Base-by-base conservation (phyloP, 2,329 filamentous ascomycete genomes). In the Mycosphaerella sp. region DNA sequence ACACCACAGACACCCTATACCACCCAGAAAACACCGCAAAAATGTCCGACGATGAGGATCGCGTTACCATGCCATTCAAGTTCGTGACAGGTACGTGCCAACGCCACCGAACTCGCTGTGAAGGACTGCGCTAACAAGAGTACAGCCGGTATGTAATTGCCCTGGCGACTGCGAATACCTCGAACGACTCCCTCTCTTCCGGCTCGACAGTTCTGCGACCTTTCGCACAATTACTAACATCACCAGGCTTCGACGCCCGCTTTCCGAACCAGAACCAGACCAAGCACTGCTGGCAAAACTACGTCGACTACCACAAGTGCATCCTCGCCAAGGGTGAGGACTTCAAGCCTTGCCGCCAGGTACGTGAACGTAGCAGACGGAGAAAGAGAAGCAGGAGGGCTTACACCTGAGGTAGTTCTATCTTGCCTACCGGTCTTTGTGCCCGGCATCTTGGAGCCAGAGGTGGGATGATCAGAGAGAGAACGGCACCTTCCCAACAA, bases 221-320 rank as follows among this genome's bases (percentile, higher is more conserved):
- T 38, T 10, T 21, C 14, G 31, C 17, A 34, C 11, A 10, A 23
- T 21, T 45, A 42, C 51, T 44, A 32, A 49, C 51, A 36, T 53
- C n/a, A 48, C 51, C 62, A 96, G 93, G 93, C 81, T 95, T 95
- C 80, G 93, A 98, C 75, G 93, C 93, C 76, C 92, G 93, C 75
- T 98, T 97, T 80, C 93, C 93, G 72, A 95, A 98, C 82, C 80
- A 84, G 81, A 98, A 98, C 81, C 89, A 93, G 75, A 85, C 91
- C 78, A 96, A 96, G 87, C 91, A 98, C 84, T 98, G 93, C 89
- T 98, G 93, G 93, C 95, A 98, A 77, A 98, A 98, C 84, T 98
- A 98, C 79, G 93, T 98, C 80, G 93, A 98, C 78, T 97, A 98
- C 83, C 89, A 98, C 85, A 98, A 98, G 84, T 98, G 93, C 81